Base-by-base conservation (phyloP, 2,329 filamentous ascomycete species). In the Clarireedia sp. region DNA sequence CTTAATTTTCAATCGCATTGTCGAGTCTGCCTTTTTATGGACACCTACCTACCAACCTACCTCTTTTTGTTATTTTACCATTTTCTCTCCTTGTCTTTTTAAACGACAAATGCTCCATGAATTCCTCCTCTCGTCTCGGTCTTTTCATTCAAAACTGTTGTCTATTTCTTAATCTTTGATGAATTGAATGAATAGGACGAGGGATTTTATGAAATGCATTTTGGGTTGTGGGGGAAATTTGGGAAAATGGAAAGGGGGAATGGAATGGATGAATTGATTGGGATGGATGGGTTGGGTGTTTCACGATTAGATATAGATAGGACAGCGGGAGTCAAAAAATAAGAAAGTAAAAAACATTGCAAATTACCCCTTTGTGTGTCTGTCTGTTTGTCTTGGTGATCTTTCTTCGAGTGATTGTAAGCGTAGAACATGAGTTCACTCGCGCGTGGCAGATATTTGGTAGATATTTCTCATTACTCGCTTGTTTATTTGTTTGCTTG, bases 281-380 rank as follows among this genome's bases (percentile, higher is more conserved):
- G 41, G 3, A 45, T 23, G 41, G 3, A 45, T 23, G 19, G 41
- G 19, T 45, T 23, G 19, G 41, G 19, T 45, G 29, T 33, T 33
- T 41, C 51, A 49, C 44, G 48, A 49, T 43, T 49, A 54, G 51
- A 54, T 49, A 54, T 48, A 54, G 51, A 54, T 49, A 48, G 37
- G 37, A 38, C 17, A 45, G 40, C 17, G 37, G 41, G 45, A 41
- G 29, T 33, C 29, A 33, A 33, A 33, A 54, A 49, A 54, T 41
- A 54, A 54, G 51, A 52, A 52, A 52, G 29, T 49, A 53, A 54
- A 54, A 54, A 54, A 40, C 51, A 54, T 54, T 54, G 43, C 51
- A 54, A 54, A 54, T 49, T 49, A 21, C 16, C n/a, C 21, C 14
- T 1, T n/a, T 7, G n/a, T n/a, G 7, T 48, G 9, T 10, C 29